phyloP scores from a whole-genome alignment of 257 asterid species.

The Nicotiana tomentosiformis region DNA sequence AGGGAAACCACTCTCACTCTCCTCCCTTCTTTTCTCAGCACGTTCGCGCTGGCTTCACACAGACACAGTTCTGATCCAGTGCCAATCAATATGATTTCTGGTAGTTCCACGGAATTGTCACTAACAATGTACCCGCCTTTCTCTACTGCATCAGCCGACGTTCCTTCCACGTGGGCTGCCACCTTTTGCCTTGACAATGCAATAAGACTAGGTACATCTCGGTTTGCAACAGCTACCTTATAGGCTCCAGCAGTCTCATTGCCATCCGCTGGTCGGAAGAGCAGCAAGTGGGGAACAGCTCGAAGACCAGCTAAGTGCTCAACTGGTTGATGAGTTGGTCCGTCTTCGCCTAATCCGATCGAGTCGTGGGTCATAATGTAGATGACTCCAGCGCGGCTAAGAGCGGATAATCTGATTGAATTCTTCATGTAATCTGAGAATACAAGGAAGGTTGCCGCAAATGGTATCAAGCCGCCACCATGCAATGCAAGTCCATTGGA shows the following conservation, averaged over 20 bases:
- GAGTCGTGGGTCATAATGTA: slow-evolving; percentile 55
- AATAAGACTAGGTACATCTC: slow-evolving; percentile 33
- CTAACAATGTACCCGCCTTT: slow-evolving; percentile 46
- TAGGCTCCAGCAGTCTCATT: slow-evolving; percentile 53
- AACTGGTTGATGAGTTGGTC: slow-evolving; percentile 58
- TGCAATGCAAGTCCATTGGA: slow-evolving; percentile 52
- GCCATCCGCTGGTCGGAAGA: slow-evolving; percentile 54
- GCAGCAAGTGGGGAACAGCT: slow-evolving; percentile 42
- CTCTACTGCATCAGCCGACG: slow-evolving; percentile 31
- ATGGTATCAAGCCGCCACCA: slow-evolving; percentile 48
- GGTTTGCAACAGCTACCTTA: slow-evolving; percentile 30
- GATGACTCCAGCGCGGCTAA: slow-evolving; percentile 47
- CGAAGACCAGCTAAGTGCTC: slow-evolving; percentile 54
- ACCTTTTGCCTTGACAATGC: slow-evolving; percentile 46
- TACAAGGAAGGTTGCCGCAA: slow-evolving; percentile 43
- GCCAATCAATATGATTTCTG: slow-evolving; percentile 44
- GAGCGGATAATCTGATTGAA: slow-evolving; percentile 42
- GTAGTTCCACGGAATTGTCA: slow-evolving; percentile 34
- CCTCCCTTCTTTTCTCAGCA: slow-evolving; percentile 39
- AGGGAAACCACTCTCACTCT: slow-evolving; percentile 50
- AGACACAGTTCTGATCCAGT: slow-evolving; percentile 49
- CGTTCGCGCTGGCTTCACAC: slow-evolving; percentile 31
- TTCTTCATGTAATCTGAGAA: slow-evolving; percentile 60
- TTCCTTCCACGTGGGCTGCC: slow-evolving; percentile 35
- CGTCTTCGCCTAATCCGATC: slow-evolving; percentile 51